phyloP scores from a whole-genome alignment of 2,329 filamentous ascomycete genomes.

The Coniochaeta sp. region DNA sequence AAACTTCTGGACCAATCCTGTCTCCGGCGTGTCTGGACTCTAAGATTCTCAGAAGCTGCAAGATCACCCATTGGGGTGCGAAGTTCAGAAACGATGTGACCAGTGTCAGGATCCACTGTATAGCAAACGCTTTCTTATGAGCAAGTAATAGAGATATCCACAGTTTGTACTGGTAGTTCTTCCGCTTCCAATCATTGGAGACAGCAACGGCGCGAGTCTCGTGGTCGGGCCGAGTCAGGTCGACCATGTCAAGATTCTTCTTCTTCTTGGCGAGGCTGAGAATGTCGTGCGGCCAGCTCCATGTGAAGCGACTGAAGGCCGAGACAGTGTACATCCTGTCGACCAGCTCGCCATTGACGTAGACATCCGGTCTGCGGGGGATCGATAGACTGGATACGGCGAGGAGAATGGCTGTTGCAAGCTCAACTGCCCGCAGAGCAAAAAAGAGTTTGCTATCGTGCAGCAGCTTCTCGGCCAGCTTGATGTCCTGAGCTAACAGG shows the following conservation, averaged over 20 bases:
- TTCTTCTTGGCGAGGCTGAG: constrained; percentile 48
- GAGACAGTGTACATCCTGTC: constrained; percentile 57
- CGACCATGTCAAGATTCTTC: constrained; percentile 50
- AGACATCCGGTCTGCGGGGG: constrained; percentile 62
- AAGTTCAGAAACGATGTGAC: constrained; percentile 53
- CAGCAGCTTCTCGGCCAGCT: constrained; percentile 25
- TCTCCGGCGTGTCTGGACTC: constrained; percentile 41
- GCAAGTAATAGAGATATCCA: constrained; percentile 53
- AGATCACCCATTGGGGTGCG: constrained; percentile 61
- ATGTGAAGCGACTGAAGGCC: constrained; percentile 55
- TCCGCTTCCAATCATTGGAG: constrained; percentile 40
- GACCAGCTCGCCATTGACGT: constrained; percentile 47
- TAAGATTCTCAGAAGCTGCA: constrained; percentile 56
- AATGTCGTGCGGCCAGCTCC: constrained; percentile 52
- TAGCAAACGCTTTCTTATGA: constrained; percentile 45
- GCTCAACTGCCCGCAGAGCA: constrained; percentile 38
- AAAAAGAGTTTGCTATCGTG: constrained; percentile 26
- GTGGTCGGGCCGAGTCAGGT: constrained; percentile 55
- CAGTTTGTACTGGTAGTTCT: constrained; percentile 40
- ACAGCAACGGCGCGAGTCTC: constrained; percentile 42
- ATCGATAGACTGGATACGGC: constrained; percentile 44
- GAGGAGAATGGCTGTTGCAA: constrained; percentile 35
- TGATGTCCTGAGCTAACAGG: constrained; percentile 35
- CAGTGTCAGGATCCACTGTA: constrained; percentile 53
- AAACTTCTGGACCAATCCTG: constrained; percentile 43